A percentile compares a stretch with the other conserved stretches of the same genome.
Conservation (phyloP, 495 filamentous ascomycete species). For the Tuber magnatum region DNA sequence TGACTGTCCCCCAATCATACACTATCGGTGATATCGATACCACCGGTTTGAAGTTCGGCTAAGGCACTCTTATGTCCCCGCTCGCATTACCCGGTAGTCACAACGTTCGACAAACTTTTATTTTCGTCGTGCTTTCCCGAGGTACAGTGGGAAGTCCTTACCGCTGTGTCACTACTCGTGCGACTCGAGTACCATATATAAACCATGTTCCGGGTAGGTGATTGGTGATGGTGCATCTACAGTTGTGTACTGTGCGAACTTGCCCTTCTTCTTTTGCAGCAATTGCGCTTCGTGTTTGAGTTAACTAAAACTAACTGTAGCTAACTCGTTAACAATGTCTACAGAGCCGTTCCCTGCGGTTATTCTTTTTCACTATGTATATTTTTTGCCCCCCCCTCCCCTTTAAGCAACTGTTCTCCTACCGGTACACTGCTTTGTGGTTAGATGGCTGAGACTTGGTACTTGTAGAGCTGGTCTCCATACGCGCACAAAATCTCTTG, state of each 20-base stretch:
- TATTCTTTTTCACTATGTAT: slow-evolving; percentile 29
- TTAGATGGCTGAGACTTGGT: neutral
- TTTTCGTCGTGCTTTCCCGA: neutral
- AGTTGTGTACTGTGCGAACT: neutral
- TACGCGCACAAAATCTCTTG: slow-evolving; percentile 53
- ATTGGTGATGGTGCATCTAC: neutral
- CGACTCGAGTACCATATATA: neutral
- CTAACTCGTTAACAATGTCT: neutral
- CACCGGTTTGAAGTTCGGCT: neutral
- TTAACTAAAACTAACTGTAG: neutral
- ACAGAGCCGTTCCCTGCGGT: slow-evolving; percentile 14
- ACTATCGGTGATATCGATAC: neutral
- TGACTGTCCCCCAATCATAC: no score
- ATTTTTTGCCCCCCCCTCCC: neutral
- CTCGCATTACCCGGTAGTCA: neutral
- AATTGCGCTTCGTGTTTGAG: neutral
- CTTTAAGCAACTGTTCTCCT: neutral
- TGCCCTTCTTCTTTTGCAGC: neutral
- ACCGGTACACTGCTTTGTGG: neutral
- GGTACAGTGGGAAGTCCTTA: neutral
- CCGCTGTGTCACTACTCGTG: neutral
- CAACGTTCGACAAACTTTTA: neutral
- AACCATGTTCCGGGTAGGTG: neutral
- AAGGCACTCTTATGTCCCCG: neutral
- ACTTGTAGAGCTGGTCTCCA: slow-evolving; percentile 45